These are phyloP conservation scores for Trichoderma citrinoviride DNA, from an alignment of 2,329 filamentous ascomycete genomes.

Conservation along the genomic window DNA sequence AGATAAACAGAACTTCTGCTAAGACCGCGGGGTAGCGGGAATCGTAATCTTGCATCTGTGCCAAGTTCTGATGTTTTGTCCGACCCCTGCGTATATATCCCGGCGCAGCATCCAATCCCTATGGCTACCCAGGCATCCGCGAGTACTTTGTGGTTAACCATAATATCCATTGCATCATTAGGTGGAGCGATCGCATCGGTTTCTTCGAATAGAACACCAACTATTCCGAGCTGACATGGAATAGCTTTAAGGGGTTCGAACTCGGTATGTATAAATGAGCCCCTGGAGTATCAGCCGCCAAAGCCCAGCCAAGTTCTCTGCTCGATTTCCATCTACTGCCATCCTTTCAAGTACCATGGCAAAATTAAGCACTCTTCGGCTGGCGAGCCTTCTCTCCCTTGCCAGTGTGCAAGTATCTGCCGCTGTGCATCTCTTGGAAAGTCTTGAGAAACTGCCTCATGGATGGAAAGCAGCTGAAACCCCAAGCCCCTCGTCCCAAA, in stretches of 20 bases:
- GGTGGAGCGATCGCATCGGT: background rate
- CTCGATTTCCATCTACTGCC: background rate
- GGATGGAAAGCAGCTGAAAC: background rate
- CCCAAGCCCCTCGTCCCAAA: background rate
- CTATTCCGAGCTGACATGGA: background rate
- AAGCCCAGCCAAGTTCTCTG: background rate
- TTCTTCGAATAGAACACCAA: background rate
- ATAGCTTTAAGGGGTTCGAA: background rate
- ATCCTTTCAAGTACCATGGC: background rate
- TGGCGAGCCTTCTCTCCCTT: background rate
- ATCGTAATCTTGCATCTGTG: slow-evolving; percentile 5
- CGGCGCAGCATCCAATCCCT: background rate
- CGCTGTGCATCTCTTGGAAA: background rate
- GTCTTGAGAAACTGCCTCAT: background rate
- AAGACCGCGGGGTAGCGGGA: background rate
- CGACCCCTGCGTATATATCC: background rate
- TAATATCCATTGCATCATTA: background rate
- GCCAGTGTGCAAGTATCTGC: background rate
- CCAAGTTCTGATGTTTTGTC: slow-evolving; percentile 4
- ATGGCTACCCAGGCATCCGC: background rate
- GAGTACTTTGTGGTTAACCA: background rate
- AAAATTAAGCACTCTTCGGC: background rate
- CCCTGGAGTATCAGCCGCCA: too few relatives aligned
- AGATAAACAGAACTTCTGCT: background rate
- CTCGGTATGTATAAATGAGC: background rate